These are phyloP conservation scores for Xenoacremonium recifei DNA, from an alignment of 2,329 filamentous ascomycete genomes.

Conservation along the genomic window DNA sequence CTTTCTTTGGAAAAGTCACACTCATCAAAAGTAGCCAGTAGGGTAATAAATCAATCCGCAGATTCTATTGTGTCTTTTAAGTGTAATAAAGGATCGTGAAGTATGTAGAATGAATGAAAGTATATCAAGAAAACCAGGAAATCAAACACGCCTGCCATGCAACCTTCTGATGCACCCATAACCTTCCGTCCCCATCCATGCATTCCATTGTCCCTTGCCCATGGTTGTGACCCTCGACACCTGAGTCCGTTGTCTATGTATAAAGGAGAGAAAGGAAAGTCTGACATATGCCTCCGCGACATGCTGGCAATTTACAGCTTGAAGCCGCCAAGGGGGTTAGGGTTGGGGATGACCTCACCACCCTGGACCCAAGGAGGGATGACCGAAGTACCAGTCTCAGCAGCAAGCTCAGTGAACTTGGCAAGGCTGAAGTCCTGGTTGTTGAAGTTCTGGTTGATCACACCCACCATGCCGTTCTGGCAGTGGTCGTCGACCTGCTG, in stretches of 20 bases:
- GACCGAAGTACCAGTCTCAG: slow-evolving; percentile 26
- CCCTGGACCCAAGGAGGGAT: slow-evolving; percentile 33
- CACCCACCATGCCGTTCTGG: slow-evolving; percentile 47
- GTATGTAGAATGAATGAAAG: slow-evolving; percentile 10
- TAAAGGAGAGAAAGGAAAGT: too few species aligned
- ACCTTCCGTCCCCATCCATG: background rate
- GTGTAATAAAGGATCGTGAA: slow-evolving; percentile 5
- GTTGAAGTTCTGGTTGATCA: slow-evolving; percentile 48
- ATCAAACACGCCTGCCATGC: slow-evolving; percentile 4
- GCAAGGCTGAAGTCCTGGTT: slow-evolving; percentile 36
- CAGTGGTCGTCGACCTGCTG: slow-evolving; percentile 44
- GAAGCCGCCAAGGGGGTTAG: slow-evolving; percentile 40
- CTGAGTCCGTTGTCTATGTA: too few species aligned
- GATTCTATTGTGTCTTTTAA: slow-evolving; percentile 3
- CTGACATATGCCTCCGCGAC: background rate
- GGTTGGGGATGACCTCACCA: slow-evolving; percentile 38
- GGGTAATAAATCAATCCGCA: background rate
- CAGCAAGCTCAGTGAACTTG: slow-evolving; percentile 36
- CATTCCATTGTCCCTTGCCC: too few species aligned
- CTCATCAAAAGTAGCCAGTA: too few species aligned
- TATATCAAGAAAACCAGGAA: slow-evolving; percentile 7
- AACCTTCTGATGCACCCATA: slow-evolving; percentile 1
- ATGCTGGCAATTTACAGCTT: slow-evolving; percentile 6
- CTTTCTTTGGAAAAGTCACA: too few species aligned
- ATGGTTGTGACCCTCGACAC: too few species aligned